A percentile compares a stretch with the other conserved stretches of the same genome.
phyloP scores from a whole-genome alignment of 2,329 filamentous ascomycete species.

The Neopestalotiopsis sp. region DNA sequence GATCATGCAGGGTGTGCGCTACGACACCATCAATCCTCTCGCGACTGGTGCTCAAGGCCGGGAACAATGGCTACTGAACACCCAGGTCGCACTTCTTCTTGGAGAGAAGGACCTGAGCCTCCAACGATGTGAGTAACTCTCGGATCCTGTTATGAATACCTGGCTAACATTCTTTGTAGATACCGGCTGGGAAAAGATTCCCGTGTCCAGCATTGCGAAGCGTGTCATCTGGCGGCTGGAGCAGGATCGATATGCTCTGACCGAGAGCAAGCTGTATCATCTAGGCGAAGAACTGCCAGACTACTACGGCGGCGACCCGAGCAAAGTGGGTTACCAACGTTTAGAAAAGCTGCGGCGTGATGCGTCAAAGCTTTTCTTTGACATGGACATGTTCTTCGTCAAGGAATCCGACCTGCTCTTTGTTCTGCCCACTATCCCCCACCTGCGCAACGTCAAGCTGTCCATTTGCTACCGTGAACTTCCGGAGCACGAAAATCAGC shows the following conservation, averaged over 20 bases:
- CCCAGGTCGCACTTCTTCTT: constrained; percentile 65
- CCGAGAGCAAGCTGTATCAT: constrained; percentile 53
- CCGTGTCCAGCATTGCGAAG: constrained; percentile 60
- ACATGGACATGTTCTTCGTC: constrained; percentile 69
- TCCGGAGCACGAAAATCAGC: constrained; percentile 53
- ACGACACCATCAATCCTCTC: constrained; percentile 64
- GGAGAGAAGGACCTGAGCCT: constrained; percentile 68
- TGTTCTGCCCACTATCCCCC: constrained; percentile 60
- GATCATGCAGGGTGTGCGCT: constrained; percentile 64
- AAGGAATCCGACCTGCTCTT: constrained; percentile 70
- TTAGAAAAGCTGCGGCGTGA: constrained; percentile 53
- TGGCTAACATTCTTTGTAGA: constrained; percentile 42
- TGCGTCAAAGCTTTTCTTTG: constrained; percentile 58
- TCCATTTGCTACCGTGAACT: constrained; percentile 65
- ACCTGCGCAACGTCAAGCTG: constrained; percentile 61
- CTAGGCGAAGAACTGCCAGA: constrained; percentile 58
- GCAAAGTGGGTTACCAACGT: constrained; percentile 45
- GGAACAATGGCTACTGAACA: constrained; percentile 71
- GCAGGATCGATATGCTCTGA: constrained; percentile 60
- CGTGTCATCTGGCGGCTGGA: constrained; percentile 64
- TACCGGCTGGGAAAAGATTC: constrained; percentile 62
- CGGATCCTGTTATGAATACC: background rate
- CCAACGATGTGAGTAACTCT: constrained; percentile 58
- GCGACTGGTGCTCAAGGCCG: constrained; percentile 60
- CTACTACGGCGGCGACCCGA: constrained; percentile 55